Base-by-base conservation (phyloP, 306 rosid species). In the Vigna nakashimae region DNA sequence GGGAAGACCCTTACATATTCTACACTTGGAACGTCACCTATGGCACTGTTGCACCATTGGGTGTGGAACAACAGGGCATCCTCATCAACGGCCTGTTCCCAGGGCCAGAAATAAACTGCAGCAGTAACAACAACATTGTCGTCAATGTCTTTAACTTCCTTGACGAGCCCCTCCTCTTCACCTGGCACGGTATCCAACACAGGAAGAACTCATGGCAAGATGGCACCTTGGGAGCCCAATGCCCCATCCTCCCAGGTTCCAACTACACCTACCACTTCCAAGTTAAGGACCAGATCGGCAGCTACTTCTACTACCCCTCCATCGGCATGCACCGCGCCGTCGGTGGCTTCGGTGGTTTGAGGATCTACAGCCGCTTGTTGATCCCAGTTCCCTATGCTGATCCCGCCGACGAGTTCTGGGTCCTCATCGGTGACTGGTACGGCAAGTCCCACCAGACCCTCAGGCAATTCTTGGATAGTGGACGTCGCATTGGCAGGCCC, bases 131-230 rank as follows among this genome's bases (percentile, higher is more conserved):
- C 82, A 92, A 95, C 84, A 5, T 95, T 6, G 84, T 90, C 1
- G 0, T 95, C 17, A 95, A 95, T 1, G 78, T 95, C 60, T 83
- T 88, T 83, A 95, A 95, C 82, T 74, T 88, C 77, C 87, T 92
- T 0, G 93, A 95, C 16, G 97, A 95, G 84, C 97, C 98, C 7
- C 73, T 95, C 49, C 91, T 95, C 11, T 52, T 95, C 34, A 90
- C 94, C 5, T 95, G 97, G 96, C 76, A 73, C 3, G 98, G 98
- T 12, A 5, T 91, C 62, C 98, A 94, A 22, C 93, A 89, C 0
- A 84, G 97, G 79, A 94, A 94, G 77, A 94, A 94, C 80, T 82
- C 97, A 0, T 94, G 98, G 98, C 92, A 86, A 32, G 97, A 94
- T 46, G 98, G 98, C 9, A 75, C 83, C 40, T 40, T 9, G 80